Evolutionary conservation across 2,329 filamentous ascomycete genomes (phyloP), one percentile per base, ranked within the genome.

Genomic region (Pyrenophora teres): DNA sequence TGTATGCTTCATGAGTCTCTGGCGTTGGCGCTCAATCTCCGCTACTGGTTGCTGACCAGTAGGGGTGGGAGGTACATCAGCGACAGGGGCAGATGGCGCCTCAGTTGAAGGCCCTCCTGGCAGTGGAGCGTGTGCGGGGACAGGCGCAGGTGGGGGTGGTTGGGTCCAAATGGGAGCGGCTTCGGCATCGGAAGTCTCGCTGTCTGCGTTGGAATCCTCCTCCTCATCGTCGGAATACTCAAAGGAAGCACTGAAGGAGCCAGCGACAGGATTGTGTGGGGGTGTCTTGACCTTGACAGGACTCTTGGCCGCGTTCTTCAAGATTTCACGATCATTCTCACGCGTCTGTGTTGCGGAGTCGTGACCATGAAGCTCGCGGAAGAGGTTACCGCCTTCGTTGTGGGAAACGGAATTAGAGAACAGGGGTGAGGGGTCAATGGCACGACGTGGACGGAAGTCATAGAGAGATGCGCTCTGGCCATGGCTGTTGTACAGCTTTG

Each of bases 141-240:
- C 66, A 8, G 72, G 71, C 19, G 71, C 60, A 2, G 71, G 70
- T 6, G 70, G 72, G 10, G 72, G 72, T 16, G 66, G 51, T 42
- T 73, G 69, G 1, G 69, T 72, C 67, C 67, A 72, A 25, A 66
- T 51, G 30, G 55, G 60, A 27, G 58, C 48, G 10, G 50, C 53
- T 18, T 57, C 54, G n/a, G 52, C 54, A n/a, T 50, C 50, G n/a
- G 59, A 47, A 21, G 52, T 54, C 21, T 64, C 59, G 41, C 56
- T 56, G 8, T 47, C 52, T 13, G 53, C 52, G 10, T 54, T 49
- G 1, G 48, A 44, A 16, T 64, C 57, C 1, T 65, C 62, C 1
- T 63, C 59, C 2, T 65, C 62, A 1, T 63, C 59, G 30, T 67
- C 63, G 25, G 58, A 59, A 39, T 59, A 59, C 39, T 54, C 59